Evolutionary conservation across 345 rosid species (phyloP), one percentile per base, ranked within the genome.

Genomic region (Pistacia vera): DNA sequence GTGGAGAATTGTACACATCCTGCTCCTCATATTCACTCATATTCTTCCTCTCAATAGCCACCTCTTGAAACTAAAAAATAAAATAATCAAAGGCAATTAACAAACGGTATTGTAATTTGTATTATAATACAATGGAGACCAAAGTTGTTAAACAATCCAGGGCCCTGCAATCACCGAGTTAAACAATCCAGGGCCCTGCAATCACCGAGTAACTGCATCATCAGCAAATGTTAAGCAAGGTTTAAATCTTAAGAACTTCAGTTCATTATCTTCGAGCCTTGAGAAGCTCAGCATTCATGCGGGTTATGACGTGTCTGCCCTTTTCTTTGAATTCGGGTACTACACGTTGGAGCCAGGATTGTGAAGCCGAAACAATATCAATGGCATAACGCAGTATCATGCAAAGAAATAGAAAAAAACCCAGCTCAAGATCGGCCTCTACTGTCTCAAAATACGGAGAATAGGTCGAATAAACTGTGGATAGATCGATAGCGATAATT

Each of bases 341-440:
- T 46, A 25, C 11, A 13, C 71, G 71, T 44, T 68, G 28, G 11
- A 57, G 7, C 5, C 66, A 49, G 12, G 82, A 84, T 30, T 59
- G 20, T 5, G 69, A 60, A 66, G 67, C 74, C 57, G 49, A 63
- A 4, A 44, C 44, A n/a, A 70, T 58, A 0, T n/a, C 57, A 51
- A 78, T 68, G 0, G 48, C 85, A 5, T 36, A 59, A 4, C 28
- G 4, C 62, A 76, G 44, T 6, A 54, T 17, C 64, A 7, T 16
- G 59, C 51, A 84, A 56, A 87, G 81, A 46, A 84, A 11, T 2
- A 80, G 25, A 71, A 76, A 62, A 9, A 76, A 81, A 55, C 86
- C 86, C 54, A 88, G 74, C 48, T 80, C 59, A 18, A 84, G 35
- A 54, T 82, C 72, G 14, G 80, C 84, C 72, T 75, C 17, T 1